phyloP scores from a whole-genome alignment of 306 rosid species.

The Mimosa bimucronata region DNA sequence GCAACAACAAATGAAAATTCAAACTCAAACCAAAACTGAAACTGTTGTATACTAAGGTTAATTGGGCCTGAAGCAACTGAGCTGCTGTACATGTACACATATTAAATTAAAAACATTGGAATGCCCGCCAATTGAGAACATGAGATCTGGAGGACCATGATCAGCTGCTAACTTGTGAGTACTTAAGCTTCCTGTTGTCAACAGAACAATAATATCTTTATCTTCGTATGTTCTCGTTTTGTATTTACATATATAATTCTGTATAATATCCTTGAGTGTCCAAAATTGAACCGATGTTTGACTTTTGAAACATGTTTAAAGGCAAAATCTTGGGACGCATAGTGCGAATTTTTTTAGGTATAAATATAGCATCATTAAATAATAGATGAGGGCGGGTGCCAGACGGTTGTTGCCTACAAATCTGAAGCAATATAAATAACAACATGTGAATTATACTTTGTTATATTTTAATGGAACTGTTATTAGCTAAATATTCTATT shows the following conservation, averaged over 20 bases:
- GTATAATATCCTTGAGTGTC: too few species aligned
- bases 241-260: background rate
- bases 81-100: background rate
- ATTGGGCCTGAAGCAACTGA: constrained; percentile 2
- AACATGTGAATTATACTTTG: constrained; percentile 32
- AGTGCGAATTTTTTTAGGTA: background rate
- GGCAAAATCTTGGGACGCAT: background rate
- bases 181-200: constrained; percentile 9
- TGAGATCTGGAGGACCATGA: background rate
- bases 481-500: constrained; percentile 15
- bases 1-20: constrained; percentile 21
- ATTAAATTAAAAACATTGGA: background rate
- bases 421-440: constrained; percentile 3
- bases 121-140: background rate
- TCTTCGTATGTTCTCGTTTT: background rate
- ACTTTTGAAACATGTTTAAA: background rate
- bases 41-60: background rate
- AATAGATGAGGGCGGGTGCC: background rate
- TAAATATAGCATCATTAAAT: background rate
- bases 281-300: background rate
- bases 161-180: background rate
- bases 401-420: background rate
- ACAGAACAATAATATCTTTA: background rate
- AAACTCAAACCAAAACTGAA: background rate
- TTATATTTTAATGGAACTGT: constrained; percentile 23